phyloP scores from a whole-genome alignment of 2,329 filamentous ascomycete genomes.

The Ceratocystis huliohia region DNA sequence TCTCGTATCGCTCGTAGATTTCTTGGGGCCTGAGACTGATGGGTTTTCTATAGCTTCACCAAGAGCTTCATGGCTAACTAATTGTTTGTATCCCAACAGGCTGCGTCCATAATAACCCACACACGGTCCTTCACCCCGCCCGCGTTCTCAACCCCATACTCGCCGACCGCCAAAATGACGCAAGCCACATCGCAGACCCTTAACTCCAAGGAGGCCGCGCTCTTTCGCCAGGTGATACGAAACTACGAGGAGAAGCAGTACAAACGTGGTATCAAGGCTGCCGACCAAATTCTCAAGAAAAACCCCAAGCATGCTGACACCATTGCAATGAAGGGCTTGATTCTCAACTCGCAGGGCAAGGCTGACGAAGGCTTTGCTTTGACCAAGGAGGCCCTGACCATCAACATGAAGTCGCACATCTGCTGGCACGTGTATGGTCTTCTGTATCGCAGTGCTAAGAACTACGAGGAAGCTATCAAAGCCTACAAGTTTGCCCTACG shows the following conservation, averaged over 20 bases:
- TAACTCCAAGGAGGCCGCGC: slow-evolving; percentile 76
- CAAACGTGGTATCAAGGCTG: slow-evolving; percentile 83
- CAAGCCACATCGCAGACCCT: slow-evolving; percentile 41
- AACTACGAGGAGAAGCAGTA: slow-evolving; percentile 98
- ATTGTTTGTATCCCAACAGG: neutral
- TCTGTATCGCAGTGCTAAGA: slow-evolving; percentile 85
- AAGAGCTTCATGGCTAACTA: slow-evolving; percentile 1
- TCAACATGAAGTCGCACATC: slow-evolving; percentile 98
- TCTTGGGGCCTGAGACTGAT: neutral
- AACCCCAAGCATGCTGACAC: slow-evolving; percentile 95
- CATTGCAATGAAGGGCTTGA: slow-evolving; percentile 96
- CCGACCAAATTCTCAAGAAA: slow-evolving; percentile 92
- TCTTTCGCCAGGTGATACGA: slow-evolving; percentile 90
- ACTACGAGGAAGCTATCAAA: slow-evolving; percentile 98
- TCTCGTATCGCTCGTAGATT: neutral
- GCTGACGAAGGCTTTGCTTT: slow-evolving; percentile 87
- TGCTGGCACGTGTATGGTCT: slow-evolving; percentile 99
- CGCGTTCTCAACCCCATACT: neutral
- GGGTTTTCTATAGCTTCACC: neutral
- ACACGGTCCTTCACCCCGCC: neutral
- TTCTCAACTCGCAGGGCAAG: slow-evolving; percentile 85
- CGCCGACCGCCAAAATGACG: slow-evolving; percentile 40
- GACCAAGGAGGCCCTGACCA: slow-evolving; percentile 80
- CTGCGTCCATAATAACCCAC: neutral
- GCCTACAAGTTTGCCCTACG: slow-evolving; percentile 92